These are phyloP conservation scores for Solanum pimpinellifolium DNA, from an alignment of 257 asterid genomes.

Conservation along the genomic window DNA sequence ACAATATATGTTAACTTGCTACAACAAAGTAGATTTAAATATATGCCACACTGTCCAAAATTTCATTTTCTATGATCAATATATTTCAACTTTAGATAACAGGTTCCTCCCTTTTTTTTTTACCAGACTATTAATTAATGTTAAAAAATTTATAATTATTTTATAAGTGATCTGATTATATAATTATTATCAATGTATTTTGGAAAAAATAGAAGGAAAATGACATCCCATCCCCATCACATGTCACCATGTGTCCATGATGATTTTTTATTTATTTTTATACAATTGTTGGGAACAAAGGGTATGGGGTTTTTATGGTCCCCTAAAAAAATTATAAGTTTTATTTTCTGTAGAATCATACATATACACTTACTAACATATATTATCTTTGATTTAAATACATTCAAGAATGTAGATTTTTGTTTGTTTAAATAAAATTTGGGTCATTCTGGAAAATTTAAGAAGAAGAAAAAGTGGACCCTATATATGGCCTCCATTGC, in stretches of 20 bases:
- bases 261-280: neutral
- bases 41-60: neutral
- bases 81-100: neutral
- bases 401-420: neutral
- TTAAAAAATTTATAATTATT: neutral
- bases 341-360: neutral
- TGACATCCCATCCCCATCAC: slow-evolving; percentile 52
- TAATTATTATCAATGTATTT: neutral
- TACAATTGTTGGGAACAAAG: slow-evolving; percentile 6
- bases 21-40: neutral
- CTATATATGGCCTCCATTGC: slow-evolving; percentile 2
- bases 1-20: neutral
- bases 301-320: slow-evolving; percentile 27
- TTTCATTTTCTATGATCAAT: no score
- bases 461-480: neutral
- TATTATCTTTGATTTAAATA: slow-evolving; percentile 6
- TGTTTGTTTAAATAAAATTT: neutral
- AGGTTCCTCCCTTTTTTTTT: neutral
- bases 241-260: slow-evolving; percentile 38
- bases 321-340: slow-evolving; percentile 4
- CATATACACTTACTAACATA: neutral
- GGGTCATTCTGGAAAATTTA: slow-evolving; percentile 3
- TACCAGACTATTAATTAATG: neutral
- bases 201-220: slow-evolving; percentile 2
- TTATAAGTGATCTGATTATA: neutral